phyloP scores from a whole-genome alignment of 495 filamentous ascomycete species.

The Hyaloscypha finlandica region DNA sequence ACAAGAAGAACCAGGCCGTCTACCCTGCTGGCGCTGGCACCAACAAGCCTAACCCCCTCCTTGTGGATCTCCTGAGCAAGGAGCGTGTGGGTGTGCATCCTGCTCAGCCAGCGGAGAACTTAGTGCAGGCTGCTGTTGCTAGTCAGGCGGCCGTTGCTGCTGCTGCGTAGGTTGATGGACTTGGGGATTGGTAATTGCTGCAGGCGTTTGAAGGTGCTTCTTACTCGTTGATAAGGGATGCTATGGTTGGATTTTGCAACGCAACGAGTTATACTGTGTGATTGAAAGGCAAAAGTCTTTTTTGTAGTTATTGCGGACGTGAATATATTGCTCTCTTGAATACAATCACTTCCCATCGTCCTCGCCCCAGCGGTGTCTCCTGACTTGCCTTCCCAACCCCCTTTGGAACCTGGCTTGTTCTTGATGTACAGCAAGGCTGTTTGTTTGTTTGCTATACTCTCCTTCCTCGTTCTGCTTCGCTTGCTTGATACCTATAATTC shows the following conservation, averaged over 20 bases:
- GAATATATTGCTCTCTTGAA: no score
- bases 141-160: not conserved
- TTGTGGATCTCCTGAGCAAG: constrained; percentile 89
- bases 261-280: not conserved
- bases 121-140: constrained; percentile 18
- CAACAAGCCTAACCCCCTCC: constrained; percentile 78
- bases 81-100: constrained; percentile 91
- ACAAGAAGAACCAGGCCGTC: constrained; percentile 77
- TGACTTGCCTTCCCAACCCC: no score
- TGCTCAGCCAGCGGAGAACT: constrained; percentile 45
- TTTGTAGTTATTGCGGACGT: not conserved
- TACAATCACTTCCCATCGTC: no score
- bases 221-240: not conserved
- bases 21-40: constrained; percentile 61
- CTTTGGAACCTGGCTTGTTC: no score
- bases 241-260: not conserved
- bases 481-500: no score
- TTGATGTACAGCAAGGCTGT: no score
- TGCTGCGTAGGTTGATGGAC: not conserved
- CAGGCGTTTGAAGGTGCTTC: not conserved
- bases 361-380: no score
- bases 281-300: not conserved
- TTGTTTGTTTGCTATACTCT: no score
- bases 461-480: no score
- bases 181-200: not conserved